phyloP scores from a whole-genome alignment of 116 monocot genomes.

The Zostera marina region DNA sequence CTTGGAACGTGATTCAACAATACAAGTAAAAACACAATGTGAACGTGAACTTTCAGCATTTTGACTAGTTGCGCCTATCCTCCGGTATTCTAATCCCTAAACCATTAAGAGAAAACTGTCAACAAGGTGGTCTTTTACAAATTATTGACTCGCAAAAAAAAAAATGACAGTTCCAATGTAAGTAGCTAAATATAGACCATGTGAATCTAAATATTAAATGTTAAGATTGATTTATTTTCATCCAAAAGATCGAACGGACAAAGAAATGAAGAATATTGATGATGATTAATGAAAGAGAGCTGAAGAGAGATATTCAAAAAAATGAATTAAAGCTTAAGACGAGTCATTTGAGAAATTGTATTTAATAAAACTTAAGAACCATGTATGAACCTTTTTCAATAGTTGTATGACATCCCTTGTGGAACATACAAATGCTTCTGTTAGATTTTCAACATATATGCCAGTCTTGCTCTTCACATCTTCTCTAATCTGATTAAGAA shows the following conservation, averaged over 20 bases:
- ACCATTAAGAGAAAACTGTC: not conserved
- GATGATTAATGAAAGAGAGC: too few species aligned
- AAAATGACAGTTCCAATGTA: too few species aligned
- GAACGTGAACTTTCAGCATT: conserved; percentile 94
- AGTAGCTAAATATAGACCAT: too few species aligned
- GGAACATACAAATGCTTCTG: conserved; percentile 51
- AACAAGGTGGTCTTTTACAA: not conserved
- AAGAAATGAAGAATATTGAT: too few species aligned
- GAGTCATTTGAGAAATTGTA: too few species aligned
- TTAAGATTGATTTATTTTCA: too few species aligned
- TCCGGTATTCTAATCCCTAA: conserved; percentile 78
- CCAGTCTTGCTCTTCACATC: conserved; percentile 47
- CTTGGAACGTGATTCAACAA: conserved; percentile 82
- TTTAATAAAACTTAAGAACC: not conserved
- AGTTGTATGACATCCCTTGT: conserved; percentile 62
- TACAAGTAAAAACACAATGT: conserved; percentile 94
- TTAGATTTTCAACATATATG: conserved; percentile 76
- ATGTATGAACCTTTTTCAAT: conserved; percentile 46
- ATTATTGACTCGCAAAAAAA: not conserved
- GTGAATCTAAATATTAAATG: too few species aligned
- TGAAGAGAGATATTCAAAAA: too few species aligned
- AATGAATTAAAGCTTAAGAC: too few species aligned
- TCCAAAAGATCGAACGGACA: too few species aligned
- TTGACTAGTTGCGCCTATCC: conserved; percentile 70
- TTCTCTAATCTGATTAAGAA: conserved; percentile 63